phyloP scores from a whole-genome alignment of 371 early-diverging fungal species.

The Apophysomyces elegans region DNA sequence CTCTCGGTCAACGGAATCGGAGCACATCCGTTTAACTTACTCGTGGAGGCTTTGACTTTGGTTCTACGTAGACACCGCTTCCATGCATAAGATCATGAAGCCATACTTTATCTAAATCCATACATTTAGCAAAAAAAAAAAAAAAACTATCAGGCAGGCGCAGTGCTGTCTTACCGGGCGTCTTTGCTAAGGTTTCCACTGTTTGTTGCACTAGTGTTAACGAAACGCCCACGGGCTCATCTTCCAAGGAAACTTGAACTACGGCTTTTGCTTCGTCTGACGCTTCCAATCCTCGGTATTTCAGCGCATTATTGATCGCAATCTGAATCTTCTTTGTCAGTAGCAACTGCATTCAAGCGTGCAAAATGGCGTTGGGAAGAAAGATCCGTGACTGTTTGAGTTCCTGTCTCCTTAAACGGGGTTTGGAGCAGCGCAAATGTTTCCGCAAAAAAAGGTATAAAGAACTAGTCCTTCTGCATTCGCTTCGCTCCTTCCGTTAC shows the following conservation, averaged over 20 bases:
- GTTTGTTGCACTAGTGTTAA: slow-evolving; percentile 27
- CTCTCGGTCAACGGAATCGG: background rate
- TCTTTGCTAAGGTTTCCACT: slow-evolving; percentile 9
- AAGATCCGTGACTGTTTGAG: background rate
- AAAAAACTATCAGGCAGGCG: background rate
- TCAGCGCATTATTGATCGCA: slow-evolving; percentile 17
- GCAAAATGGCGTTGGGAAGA: background rate
- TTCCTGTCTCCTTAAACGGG: too few relatives aligned
- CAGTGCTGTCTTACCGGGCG: background rate
- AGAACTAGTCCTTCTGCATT: too few relatives aligned
- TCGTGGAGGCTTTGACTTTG: slow-evolving; percentile 24
- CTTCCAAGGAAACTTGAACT: slow-evolving; percentile 13
- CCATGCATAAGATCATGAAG: slow-evolving; percentile 44
- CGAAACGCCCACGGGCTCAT: slow-evolving; percentile 22
- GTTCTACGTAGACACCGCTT: slow-evolving; percentile 33
- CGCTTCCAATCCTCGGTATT: slow-evolving; percentile 15
- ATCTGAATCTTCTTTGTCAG: slow-evolving; percentile 34
- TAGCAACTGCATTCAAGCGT: slow-evolving; percentile 27
- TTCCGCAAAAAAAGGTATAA: too few relatives aligned
- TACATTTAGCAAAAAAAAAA: background rate
- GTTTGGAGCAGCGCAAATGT: too few relatives aligned
- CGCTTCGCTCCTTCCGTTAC: too few relatives aligned
- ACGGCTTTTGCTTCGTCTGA: slow-evolving; percentile 31
- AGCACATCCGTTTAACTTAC: background rate
- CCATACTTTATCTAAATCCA: slow-evolving; percentile 18